Conservation (phyloP, 202 grass and related monocot genomes). For the Elaeis oleifera region DNA sequence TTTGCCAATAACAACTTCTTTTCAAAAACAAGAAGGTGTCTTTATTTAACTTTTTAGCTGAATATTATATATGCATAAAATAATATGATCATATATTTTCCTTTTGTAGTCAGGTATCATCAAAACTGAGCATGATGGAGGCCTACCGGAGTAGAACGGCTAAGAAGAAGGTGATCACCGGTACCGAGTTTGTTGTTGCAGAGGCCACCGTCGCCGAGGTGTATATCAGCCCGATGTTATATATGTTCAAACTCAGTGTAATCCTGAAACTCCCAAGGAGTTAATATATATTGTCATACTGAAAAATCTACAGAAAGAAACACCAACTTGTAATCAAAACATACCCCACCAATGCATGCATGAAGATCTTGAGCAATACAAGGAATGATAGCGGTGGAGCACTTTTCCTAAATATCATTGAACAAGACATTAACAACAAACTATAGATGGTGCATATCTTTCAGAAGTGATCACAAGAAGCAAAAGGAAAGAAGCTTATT, state of each 20-base stretch:
- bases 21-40: no score
- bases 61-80: background rate
- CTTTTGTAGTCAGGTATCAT: background rate
- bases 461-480: no score
- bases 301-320: no score
- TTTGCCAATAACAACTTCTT: no score
- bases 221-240: constrained; percentile 55
- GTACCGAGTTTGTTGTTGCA: constrained; percentile 52
- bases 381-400: constrained; percentile 32
- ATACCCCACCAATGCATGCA: constrained; percentile 59
- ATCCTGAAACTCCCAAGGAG: constrained; percentile 28
- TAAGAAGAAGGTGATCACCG: constrained; percentile 68
- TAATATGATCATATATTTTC: background rate
- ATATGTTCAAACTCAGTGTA: constrained; percentile 57
- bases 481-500: background rate
- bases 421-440: background rate
- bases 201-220: constrained; percentile 55
- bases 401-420: constrained; percentile 33
- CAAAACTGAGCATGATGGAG: background rate
- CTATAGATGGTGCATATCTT: background rate
- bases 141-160: constrained; percentile 50
- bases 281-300: background rate
- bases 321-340: background rate
- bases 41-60: no score
- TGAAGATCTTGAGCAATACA: constrained; percentile 42